These are phyloP conservation scores for Aspergillus awamori DNA, from an alignment of 2,329 filamentous ascomycete genomes.

Conservation along the genomic window DNA sequence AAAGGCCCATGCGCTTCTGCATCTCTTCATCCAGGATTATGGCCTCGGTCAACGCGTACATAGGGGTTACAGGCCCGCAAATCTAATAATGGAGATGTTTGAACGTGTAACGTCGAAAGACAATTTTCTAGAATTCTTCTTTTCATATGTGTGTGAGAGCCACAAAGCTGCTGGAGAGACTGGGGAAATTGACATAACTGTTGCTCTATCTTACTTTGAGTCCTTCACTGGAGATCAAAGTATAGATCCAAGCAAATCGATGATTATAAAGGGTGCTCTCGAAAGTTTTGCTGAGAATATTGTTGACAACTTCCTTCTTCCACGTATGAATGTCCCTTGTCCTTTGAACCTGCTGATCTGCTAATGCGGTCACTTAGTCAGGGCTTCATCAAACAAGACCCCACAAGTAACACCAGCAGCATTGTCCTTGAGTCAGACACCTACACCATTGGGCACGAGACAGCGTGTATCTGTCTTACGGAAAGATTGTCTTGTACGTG, in stretches of 20 bases:
- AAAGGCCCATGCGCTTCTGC: neutral
- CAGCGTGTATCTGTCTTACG: conserved; percentile 16
- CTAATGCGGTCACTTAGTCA: conserved; percentile 16
- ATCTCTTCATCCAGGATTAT: neutral
- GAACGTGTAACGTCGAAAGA: neutral
- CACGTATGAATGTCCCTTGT: conserved; percentile 14
- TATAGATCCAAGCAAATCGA: neutral
- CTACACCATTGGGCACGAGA: neutral
- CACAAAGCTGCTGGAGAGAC: neutral
- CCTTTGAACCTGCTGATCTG: conserved; percentile 11
- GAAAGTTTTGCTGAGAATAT: conserved; percentile 27
- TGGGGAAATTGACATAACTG: neutral
- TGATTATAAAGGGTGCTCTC: neutral
- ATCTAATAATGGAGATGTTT: neutral
- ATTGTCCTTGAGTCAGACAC: neutral
- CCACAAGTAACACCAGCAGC: conserved; percentile 22
- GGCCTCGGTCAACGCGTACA: neutral
- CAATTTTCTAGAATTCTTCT: neutral
- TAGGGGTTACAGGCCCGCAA: neutral
- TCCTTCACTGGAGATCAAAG: neutral
- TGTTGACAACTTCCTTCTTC: conserved; percentile 24
- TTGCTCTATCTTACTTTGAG: neutral
- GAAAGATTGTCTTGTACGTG: conserved; percentile 18
- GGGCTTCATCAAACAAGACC: conserved; percentile 24
- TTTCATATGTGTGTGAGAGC: neutral